Percentiles rank a stretch among this genome's conserved stretches.
Evolutionary conservation across 1,284 basidiomycete genomes (phyloP).

Genomic region (Malassezia arunalokei): DNA sequence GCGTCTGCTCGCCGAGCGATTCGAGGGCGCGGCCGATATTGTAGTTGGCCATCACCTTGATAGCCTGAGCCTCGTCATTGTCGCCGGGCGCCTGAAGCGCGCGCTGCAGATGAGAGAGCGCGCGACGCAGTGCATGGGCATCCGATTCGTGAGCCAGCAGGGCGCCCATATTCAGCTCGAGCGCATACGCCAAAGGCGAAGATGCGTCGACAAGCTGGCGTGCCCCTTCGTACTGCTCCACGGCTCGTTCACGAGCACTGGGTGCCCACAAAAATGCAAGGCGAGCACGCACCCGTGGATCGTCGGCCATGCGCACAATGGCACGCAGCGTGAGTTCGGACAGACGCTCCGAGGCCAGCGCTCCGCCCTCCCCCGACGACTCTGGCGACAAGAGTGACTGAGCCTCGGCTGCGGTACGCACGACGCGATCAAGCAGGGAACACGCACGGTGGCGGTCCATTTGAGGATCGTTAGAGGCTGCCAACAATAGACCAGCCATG

Average conservation of each 20-base stretch:
- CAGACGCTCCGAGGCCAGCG: conserved; percentile 27
- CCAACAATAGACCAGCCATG: conserved; percentile 31
- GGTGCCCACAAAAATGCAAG: conserved; percentile 9
- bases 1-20: conserved; percentile 20
- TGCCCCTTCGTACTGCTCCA: conserved; percentile 20
- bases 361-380: conserved; percentile 11
- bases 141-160: conserved; percentile 20
- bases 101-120: conserved; percentile 22
- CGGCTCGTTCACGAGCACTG: conserved; percentile 17
- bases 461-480: conserved; percentile 11
- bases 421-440: conserved; percentile 31
- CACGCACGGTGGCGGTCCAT: conserved; percentile 29
- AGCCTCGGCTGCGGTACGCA: conserved; percentile 28
- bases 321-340: conserved; percentile 6
- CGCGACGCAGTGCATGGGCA: conserved; percentile 18
- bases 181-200: conserved; percentile 17
- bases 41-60: conserved; percentile 37
- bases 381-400: conserved; percentile 18
- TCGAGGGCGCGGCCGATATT: conserved; percentile 41
- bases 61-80: conserved; percentile 13
- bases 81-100: conserved; percentile 15
- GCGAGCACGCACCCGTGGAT: conserved; percentile 8
- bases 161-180: conserved; percentile 29
- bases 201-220: conserved; percentile 19
- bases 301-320: conserved; percentile 1